Base-by-base conservation (phyloP, 169 alveolate species). In the Blepharisma undulans region DNA sequence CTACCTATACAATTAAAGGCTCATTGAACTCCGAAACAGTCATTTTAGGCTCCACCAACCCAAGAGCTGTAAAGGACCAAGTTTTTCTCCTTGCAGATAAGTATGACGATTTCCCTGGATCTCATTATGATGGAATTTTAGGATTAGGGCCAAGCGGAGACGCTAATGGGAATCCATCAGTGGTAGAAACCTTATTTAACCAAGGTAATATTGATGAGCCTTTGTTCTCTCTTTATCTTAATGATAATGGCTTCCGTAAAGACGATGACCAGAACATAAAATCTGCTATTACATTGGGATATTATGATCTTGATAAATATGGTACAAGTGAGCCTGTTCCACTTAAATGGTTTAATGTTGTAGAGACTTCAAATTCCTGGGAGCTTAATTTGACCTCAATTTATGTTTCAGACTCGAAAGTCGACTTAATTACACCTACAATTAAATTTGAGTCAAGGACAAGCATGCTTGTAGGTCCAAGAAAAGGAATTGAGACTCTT, bases 171-270 rank as follows among this genome's bases (percentile, higher is more conserved):
- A 72, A 27, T 21, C 33, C 60, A 25, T 21, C 71, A 30, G 29
- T 86, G 27, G 84, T 71, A 19, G 72, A 27, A 21, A 66, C 25
- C 16, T 72, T 66, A 22, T 27, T 21, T 21, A 27, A 22, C 10
- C 84, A 71, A 86, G 71, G 72, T 4, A 30, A 22, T n/a, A 84
- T 86, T 29, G 84, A 60, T 4, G n/a, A 29, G 27, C 34, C 84
- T 19, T n/a, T 60, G 34, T 86, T 86, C 30, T 86, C 91, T 29
- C 36, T 86, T 19, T 86, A 71, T 86, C 34, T 86, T 10, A 71
- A 60, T 10, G 84, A 86, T 27, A 36, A 29, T 72, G 80, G 91
- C 30, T 61, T 27, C 60, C 61, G 34, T 25, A 32, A 32, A 86
- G 86, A 78, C 30, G 34, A 29, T 4, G 87, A 79, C 66, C 36